phyloP scores from a whole-genome alignment of 1,284 basidiomycete genomes.

The Trichosporon inkin region DNA sequence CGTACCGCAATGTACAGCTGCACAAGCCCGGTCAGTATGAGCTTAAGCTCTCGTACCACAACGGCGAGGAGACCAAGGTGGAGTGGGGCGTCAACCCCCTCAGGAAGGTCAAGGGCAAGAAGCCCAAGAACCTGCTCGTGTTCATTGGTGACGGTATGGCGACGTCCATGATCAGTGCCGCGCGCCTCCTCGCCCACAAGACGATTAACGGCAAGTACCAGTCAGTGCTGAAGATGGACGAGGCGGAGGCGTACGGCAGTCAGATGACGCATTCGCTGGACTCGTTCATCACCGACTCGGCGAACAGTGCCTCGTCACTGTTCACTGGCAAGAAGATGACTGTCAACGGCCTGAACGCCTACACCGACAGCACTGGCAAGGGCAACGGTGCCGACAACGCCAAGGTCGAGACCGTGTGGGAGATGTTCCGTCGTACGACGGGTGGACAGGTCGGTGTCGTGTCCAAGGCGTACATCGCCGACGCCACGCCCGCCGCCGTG shows the following conservation, averaged over 20 bases:
- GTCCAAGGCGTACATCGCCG: slow-evolving; percentile 51
- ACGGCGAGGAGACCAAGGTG: slow-evolving; percentile 33
- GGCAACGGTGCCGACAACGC: slow-evolving; percentile 38
- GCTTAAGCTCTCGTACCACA: slow-evolving; percentile 34
- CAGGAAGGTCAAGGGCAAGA: slow-evolving; percentile 39
- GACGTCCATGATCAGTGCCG: slow-evolving; percentile 44
- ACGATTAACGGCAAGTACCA: slow-evolving; percentile 52
- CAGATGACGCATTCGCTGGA: slow-evolving; percentile 45
- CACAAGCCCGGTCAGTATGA: slow-evolving; percentile 38
- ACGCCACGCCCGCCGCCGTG: slow-evolving; percentile 51
- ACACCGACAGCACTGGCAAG: slow-evolving; percentile 39
- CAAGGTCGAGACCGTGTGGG: slow-evolving; percentile 49
- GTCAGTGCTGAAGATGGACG: slow-evolving; percentile 41
- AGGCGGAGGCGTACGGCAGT: slow-evolving; percentile 36
- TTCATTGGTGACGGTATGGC: slow-evolving; percentile 51
- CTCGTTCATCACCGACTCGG: slow-evolving; percentile 51
- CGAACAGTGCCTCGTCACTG: slow-evolving; percentile 53
- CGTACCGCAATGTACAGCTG: slow-evolving; percentile 48
- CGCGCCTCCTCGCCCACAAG: slow-evolving; percentile 52
- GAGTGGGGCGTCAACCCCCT: slow-evolving; percentile 48
- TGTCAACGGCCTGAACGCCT: slow-evolving; percentile 51
- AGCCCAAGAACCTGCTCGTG: slow-evolving; percentile 51
- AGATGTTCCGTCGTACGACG: slow-evolving; percentile 42
- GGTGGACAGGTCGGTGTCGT: slow-evolving; percentile 51
- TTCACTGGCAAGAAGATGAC: slow-evolving; percentile 51